Evolutionary conservation across 257 asterid genomes (phyloP).

Genomic region (Solanum chmielewskii): DNA sequence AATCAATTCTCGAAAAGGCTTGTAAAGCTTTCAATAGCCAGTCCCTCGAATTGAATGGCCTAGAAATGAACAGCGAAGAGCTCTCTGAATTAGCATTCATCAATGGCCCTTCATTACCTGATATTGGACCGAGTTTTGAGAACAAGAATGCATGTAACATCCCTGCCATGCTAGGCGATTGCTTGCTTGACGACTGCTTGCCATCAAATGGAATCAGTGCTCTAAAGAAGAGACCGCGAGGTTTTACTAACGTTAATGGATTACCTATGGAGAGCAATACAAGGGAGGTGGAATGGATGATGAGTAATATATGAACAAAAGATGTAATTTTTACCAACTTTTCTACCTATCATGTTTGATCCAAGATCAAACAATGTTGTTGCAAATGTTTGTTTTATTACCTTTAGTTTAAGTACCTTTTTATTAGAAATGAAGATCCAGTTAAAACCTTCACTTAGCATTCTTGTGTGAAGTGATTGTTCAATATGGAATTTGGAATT

Average conservation of each 20-base stretch:
- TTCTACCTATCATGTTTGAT: background rate
- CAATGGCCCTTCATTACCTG: constrained; percentile 16
- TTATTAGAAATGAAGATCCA: background rate
- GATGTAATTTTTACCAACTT: background rate
- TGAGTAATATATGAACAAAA: constrained; percentile 30
- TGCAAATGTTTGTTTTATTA: constrained; percentile 19
- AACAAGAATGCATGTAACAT: constrained; percentile 12
- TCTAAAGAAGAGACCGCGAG: constrained; percentile 52
- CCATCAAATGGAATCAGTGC: constrained; percentile 32
- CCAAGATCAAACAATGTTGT: background rate
- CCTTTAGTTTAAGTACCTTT: background rate
- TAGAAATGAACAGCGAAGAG: constrained; percentile 56
- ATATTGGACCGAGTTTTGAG: constrained; percentile 11
- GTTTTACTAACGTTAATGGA: constrained; percentile 19
- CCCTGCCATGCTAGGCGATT: constrained; percentile 50
- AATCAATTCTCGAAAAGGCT: constrained; percentile 34
- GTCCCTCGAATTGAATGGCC: constrained; percentile 18
- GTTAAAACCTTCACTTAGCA: too few relatives aligned
- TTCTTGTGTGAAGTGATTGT: too few relatives aligned
- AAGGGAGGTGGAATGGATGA: constrained; percentile 62
- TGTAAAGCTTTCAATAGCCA: background rate
- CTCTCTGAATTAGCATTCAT: constrained; percentile 51
- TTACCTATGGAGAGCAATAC: constrained; percentile 27
- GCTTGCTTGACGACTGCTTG: constrained; percentile 32
- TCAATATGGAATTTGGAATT: too few relatives aligned